These are phyloP conservation scores for Echeveria elegans DNA, from an alignment of 164 flowering plant species.

Conservation along the genomic window DNA sequence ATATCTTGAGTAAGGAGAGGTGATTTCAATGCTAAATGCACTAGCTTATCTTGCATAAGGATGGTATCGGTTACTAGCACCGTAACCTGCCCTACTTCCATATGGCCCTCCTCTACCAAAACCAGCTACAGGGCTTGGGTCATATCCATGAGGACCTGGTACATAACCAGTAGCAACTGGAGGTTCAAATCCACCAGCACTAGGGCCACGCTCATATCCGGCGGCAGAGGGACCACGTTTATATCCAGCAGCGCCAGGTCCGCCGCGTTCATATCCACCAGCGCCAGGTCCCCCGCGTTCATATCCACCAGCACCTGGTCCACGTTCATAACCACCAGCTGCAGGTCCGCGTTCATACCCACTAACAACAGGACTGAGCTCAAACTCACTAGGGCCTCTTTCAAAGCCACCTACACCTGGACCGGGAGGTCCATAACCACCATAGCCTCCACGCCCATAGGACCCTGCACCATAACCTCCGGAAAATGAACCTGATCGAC, in stretches of 20 bases:
- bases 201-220: conserved; percentile 17
- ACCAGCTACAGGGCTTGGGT: conserved; percentile 16
- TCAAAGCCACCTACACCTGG: conserved; percentile 11
- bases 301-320: conserved; percentile 21
- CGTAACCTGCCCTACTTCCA: conserved; percentile 13
- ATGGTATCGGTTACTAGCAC: conserved; percentile 14
- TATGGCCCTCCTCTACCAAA: conserved; percentile 10
- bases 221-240: conserved; percentile 28
- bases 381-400: conserved; percentile 10
- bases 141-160: conserved; percentile 22
- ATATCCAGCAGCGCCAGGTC: conserved; percentile 26
- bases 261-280: conserved; percentile 11
- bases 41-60: conserved; percentile 12
- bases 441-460: conserved; percentile 30
- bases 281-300: conserved; percentile 18
- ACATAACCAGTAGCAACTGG: conserved; percentile 22
- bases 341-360: conserved; percentile 32
- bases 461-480: conserved; percentile 39
- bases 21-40: neutral
- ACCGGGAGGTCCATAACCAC: conserved; percentile 23
- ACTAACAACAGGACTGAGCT: conserved; percentile 19
- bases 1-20: neutral
- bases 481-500: conserved; percentile 38
- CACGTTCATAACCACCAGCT: conserved; percentile 37
- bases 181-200: conserved; percentile 10